These are phyloP conservation scores for Cyclotella choctawhatcheeana DNA, from an alignment of 108 stramenopile genomes.

Conservation along the genomic window DNA sequence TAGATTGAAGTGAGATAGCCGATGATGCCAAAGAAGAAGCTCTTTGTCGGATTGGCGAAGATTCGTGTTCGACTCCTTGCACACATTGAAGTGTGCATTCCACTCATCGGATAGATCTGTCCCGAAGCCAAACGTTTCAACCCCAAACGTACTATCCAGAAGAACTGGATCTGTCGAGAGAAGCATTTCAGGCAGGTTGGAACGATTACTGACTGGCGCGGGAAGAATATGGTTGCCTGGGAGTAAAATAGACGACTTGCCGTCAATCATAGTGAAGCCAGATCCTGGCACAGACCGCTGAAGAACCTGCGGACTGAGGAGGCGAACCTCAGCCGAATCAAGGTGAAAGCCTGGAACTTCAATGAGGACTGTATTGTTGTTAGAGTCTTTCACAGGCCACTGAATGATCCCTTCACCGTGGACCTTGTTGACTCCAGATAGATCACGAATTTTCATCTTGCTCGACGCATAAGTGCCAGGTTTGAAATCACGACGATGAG, in stretches of 20 bases:
- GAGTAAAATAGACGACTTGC: no score
- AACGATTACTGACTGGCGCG: background rate
- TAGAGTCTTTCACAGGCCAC: constrained; percentile 4
- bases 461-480: constrained; percentile 17
- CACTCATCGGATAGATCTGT: background rate
- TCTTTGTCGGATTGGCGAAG: constrained; percentile 50
- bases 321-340: constrained; percentile 5
- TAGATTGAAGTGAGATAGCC: constrained; percentile 28
- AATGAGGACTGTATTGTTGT: background rate
- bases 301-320: constrained; percentile 27
- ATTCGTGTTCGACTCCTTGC: constrained; percentile 50
- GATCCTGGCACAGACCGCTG: background rate
- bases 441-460: constrained; percentile 9
- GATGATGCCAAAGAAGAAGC: constrained; percentile 45
- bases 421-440: constrained; percentile 21
- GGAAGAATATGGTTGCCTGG: background rate
- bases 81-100: background rate
- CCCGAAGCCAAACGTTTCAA: constrained; percentile 7
- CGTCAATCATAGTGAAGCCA: background rate
- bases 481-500: constrained; percentile 15
- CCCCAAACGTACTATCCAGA: constrained; percentile 10
- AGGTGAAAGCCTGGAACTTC: constrained; percentile 25
- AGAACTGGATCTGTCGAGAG: background rate
- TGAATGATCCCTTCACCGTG: constrained; percentile 29
- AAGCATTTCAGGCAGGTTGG: background rate